Conservation (phyloP, 805 yeast genomes). For the Ascoidea asiatica region DNA sequence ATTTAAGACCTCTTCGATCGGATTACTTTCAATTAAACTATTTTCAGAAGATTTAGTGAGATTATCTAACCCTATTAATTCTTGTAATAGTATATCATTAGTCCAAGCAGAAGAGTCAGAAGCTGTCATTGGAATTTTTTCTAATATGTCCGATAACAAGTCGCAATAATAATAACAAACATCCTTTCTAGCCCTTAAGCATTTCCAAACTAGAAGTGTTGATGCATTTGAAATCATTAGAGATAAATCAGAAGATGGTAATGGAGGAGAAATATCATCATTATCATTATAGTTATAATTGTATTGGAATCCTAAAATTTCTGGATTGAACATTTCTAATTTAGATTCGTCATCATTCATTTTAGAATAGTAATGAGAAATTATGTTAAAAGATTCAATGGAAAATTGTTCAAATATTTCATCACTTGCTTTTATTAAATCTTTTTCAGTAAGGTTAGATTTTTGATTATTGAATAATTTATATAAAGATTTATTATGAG, state of each 20-base stretch:
- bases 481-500: constrained; percentile 11
- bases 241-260: constrained; percentile 28
- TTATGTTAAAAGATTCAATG: constrained; percentile 14
- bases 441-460: neutral
- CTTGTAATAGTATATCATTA: constrained; percentile 19
- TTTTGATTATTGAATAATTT: neutral
- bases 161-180: constrained; percentile 20
- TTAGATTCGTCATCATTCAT: too few relatives aligned
- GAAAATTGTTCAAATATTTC: constrained; percentile 3
- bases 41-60: neutral
- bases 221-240: constrained; percentile 22
- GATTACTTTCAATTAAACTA: too few relatives aligned
- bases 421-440: constrained; percentile 6
- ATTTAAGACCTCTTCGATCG: too few relatives aligned
- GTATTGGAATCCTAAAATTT: neutral
- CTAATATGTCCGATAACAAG: constrained; percentile 23
- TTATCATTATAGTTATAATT: constrained; percentile 4
- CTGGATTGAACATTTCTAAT: neutral
- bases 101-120: constrained; percentile 16
- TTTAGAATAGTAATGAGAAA: constrained; percentile 21
- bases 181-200: constrained; percentile 11
- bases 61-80: constrained; percentile 12
- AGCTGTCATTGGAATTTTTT: constrained; percentile 30
- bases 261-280: constrained; percentile 21
- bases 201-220: constrained; percentile 15